Base-by-base conservation (phyloP, 495 filamentous ascomycete species). In the Zalerion maritima region DNA sequence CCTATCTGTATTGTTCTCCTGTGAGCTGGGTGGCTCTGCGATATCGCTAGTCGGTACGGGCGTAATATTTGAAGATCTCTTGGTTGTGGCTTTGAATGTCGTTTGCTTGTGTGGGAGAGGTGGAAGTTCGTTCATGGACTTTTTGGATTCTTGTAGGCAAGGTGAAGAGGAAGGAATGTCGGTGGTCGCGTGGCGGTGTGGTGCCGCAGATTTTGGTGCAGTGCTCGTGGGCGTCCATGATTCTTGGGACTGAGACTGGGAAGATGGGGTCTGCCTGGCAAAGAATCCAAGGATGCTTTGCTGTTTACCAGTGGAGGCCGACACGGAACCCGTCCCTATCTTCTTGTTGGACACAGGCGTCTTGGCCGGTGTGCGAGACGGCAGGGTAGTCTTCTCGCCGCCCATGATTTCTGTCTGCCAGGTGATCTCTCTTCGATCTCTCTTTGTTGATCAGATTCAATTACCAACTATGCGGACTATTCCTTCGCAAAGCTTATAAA, bases 201-300 rank as follows among this genome's bases (percentile, higher is more conserved):
- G 34, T 16, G 36, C 42, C 6, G 42, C 17, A 7, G 32, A 35
- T 5, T 30, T 42, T 3, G 52, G 48, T 2, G 53, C 43, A n/a
- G n/a, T n/a, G n/a, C n/a, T n/a, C n/a, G n/a, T n/a, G n/a, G n/a
- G n/a, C n/a, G n/a, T n/a, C n/a, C n/a, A n/a, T n/a, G n/a, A n/a
- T n/a, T n/a, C n/a, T n/a, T n/a, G n/a, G n/a, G 16, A 42, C 42
- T 10, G 50, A 37, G 15, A 39, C 26, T 14, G 33, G 10, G 4
- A 35, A 7, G 3, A 24, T 34, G 9, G 62, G 55, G 13, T 61
- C 55, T 6, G 62, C 60, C 0, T 87, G 32, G 76, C 64, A 41
- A 94, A 92, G 62, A 94, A 94, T 20, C 81, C 79, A 3, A 85
- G 60, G 28, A 94, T 89, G 39, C 75, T 81, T 54, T 87, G 78